Evolutionary conservation across 192 early-diverging fungal genomes (phyloP), one percentile per base, ranked within the genome.

Genomic region (Coemansia sp.): DNA sequence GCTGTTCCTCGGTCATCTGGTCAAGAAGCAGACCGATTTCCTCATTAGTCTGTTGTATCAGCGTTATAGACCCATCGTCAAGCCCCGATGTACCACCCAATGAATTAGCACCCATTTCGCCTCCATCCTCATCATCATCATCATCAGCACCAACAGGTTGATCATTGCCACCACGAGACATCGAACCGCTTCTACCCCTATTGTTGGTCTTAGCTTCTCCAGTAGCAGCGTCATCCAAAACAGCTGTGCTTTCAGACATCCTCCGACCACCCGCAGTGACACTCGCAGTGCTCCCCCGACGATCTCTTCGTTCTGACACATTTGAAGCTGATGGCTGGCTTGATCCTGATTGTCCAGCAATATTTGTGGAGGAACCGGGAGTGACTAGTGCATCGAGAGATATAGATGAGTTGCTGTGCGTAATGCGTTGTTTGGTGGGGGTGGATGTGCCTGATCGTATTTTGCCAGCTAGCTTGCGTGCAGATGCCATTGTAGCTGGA

Each of bases 1-100:
- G 73, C 70, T 95, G 91, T 39, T 93, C 90, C 1, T 88, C 88
- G 0, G 88, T 51, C 77, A 84, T 73, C 48, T 76, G 77, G 32
- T 75, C 70, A 70, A 76, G 78, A 34, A 83, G 37, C 51, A 75
- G 69, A 22, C 62, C 45, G 51, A 78, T 66, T 38, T 83, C 81
- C 28, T 78, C 81, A 20, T 83, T 78, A 65, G 76, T 79, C 51
- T 83, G 81, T 52, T 74, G 68, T 5, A 78, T 59, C 60, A 83
- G 54, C 11, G 48, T 59, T 20, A 72, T 41, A 7, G 64, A 51
- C 32, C 67, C 68, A 7, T 70, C 72, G 33, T 45, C 67, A 7
- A 33, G 59, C 8, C 39, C 55, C 22, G 33, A 56, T 8, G 55
- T 14, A 34, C 55, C 65, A 5, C 33, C 58, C 8, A 12, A n/a